These are phyloP conservation scores for Trichoderma virens DNA, from an alignment of 495 filamentous ascomycete genomes.

Conservation along the genomic window DNA sequence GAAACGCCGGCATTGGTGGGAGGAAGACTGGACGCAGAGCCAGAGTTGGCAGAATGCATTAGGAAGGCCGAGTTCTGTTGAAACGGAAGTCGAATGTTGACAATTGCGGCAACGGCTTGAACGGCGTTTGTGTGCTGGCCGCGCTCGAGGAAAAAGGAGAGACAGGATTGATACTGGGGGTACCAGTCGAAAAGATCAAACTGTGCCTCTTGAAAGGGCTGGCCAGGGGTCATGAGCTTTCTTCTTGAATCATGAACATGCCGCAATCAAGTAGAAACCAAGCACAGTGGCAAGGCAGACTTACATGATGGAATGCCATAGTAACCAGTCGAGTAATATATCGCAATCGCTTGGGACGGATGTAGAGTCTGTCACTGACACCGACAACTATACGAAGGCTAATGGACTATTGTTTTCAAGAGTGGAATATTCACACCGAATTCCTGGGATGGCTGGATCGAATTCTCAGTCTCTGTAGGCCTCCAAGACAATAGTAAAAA, in stretches of 20 bases:
- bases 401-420: not conserved
- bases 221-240: not conserved
- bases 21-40: conserved; percentile 21
- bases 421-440: not conserved
- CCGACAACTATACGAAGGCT: not conserved
- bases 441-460: not conserved
- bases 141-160: conserved; percentile 86
- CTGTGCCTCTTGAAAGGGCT: conserved; percentile 32
- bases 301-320: not conserved
- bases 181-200: conserved; percentile 95
- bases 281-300: not conserved
- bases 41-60: not conserved
- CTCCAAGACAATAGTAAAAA: not conserved
- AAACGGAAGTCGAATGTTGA: conserved; percentile 76
- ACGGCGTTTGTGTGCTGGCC: conserved; percentile 77
- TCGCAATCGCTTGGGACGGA: not conserved
- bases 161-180: conserved; percentile 84
- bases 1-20: conserved; percentile 16
- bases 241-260: not conserved
- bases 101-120: conserved; percentile 81
- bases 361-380: not conserved
- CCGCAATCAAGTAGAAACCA: not conserved
- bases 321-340: not conserved
- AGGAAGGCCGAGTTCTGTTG: conserved; percentile 37
- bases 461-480: not conserved